Base-by-base conservation (phyloP, 306 rosid species). In the Ormosia semicastrata region DNA sequence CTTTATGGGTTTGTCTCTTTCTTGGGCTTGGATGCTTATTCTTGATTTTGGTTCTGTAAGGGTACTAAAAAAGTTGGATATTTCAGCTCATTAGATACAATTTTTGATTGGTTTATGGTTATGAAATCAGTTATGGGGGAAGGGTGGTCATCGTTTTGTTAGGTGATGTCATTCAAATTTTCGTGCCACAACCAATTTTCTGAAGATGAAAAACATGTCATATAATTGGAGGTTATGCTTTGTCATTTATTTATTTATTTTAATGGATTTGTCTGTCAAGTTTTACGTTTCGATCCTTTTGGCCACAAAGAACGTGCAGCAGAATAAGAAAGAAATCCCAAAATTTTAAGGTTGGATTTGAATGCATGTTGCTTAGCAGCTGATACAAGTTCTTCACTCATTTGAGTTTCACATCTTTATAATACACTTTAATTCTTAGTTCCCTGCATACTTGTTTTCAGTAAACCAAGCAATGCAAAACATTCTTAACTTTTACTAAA, bases 21-120 rank as follows among this genome's bases (percentile, higher is more conserved):
- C 71, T 73, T 40, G 40, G 11, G 8, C 34, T 29, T 60, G 74
- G 59, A 37, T 81, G 30, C 1, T 75, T 39, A 5, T 74, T 66
- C 34, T 64, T 30, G 67, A 29, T 74, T 54, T 62, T 56, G 32
- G 12, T 73, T 56, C 18, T 66, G 4, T n/a, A 1, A 3, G 49
- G 43, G n/a, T 62, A 33, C 34, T 52, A 47, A 7, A 71, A 62
- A 75, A 75, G 9, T 60, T 85, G 58, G 58, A 41, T 75, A 46
- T 36, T 72, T 56, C 36, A 30, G 53, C 62, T 70, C 43, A 8
- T 62, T 8, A 80, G 66, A 49, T 82, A 54, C 30, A 3, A 15
- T 30, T 73, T 79, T 70, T 65, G 75, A 13, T 83, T 73, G 76
- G 66, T 63, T 37, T 66, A 33, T 75, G 80, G 34, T 33, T 62